Evolutionary conservation across 75 land plant species (phyloP).

Genomic region (Pinus albicaulis): DNA sequence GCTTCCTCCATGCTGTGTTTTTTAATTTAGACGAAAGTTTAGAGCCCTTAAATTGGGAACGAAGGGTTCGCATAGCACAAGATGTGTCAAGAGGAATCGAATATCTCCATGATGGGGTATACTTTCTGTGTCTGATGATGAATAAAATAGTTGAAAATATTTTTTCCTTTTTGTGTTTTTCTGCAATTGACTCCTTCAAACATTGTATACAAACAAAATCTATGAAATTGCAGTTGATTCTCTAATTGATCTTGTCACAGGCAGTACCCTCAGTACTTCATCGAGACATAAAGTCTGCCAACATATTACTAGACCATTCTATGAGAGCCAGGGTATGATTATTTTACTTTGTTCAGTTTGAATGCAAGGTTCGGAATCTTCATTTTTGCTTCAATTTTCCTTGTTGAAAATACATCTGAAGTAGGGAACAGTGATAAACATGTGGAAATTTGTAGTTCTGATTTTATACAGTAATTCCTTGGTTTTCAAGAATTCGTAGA

Average conservation of each 20-base stretch:
- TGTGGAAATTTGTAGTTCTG: not conserved
- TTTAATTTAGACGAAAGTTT: slow-evolving; percentile 49
- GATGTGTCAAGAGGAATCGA: slow-evolving; percentile 94
- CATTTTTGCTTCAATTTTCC: not conserved
- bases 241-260: slow-evolving; percentile 37
- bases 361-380: not conserved
- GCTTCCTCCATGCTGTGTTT: not conserved
- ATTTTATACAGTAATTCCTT: not conserved
- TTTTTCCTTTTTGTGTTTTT: not conserved
- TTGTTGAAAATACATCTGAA: not conserved
- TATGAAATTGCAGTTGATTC: not conserved
- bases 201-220: not conserved
- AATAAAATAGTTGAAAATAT: not conserved
- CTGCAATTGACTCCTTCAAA: not conserved
- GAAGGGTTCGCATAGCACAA: slow-evolving; percentile 77
- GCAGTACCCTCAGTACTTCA: slow-evolving; percentile 95
- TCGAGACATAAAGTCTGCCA: slow-evolving; percentile 96
- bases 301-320: slow-evolving; percentile 82
- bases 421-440: not conserved
- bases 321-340: slow-evolving; percentile 91
- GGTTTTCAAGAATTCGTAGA: not conserved
- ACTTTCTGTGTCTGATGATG: slow-evolving; percentile 3
- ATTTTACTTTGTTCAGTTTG: not conserved
- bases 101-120: slow-evolving; percentile 98
- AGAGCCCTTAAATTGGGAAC: slow-evolving; percentile 77